Base-by-base conservation (phyloP, 2,329 filamentous ascomycete species). In the Cordyceps fumosorosea region DNA sequence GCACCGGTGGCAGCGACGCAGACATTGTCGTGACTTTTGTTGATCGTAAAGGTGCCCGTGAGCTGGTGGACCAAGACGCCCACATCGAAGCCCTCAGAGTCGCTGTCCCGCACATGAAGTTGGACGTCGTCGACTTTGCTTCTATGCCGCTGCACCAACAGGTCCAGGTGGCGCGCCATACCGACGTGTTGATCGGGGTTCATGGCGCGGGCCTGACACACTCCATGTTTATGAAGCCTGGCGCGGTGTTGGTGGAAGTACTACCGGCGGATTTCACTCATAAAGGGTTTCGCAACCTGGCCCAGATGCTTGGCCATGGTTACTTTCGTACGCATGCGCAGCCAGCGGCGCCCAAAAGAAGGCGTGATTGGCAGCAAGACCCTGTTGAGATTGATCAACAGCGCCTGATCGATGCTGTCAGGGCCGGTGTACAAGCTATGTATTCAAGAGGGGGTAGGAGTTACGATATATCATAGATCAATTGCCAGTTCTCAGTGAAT, bases 121-220 rank as follows among this genome's bases (percentile, higher is more conserved):
- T 78, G 5, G 65, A 69, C 16, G 66, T 71, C 10, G 65, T 79
- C 22, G 75, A 78, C 65, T 76, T 79, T 62, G 73, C 72, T 0
- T 61, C 66, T n/a, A 62, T 77, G n/a, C 58, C 75, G 7, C 72
- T 80, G 48, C 42, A 57, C 0, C 69, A 76, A 40, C 77, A 79
- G 66, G 50, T 79, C 5, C 60, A 64, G 10, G 44, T 76, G 1
- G 68, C 72, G 11, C 72, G 69, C 16, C 67, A 68, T 29, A 78
- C 77, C 1, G 76, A 79, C 62, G 65, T 79, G 18, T 69, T 80
- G 10, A 71, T 78, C 6, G 77, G 77, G 34, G 73, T 77, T 1
- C 77, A 80, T 66, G 78, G 78, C 48, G 76, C 77, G 0, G 77
- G 75, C 0, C 67, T 80, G 18, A 76, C 77, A 5, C 76, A 79